phyloP scores from a whole-genome alignment of 169 alveolate genomes.

The Plasmodium fragile region DNA sequence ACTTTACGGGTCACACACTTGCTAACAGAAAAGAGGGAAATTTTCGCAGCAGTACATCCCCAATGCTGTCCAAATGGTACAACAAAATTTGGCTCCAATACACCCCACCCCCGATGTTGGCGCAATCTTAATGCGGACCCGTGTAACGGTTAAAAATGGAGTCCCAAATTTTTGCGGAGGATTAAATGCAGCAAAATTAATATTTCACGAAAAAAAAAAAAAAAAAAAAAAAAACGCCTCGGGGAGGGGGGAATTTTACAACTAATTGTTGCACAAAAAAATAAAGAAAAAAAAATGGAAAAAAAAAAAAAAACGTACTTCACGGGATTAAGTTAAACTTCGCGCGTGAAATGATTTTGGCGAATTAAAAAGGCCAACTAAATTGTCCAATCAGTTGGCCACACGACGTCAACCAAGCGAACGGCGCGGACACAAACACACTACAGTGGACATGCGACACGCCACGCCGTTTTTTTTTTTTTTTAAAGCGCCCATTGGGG shows the following conservation, averaged over 20 bases:
- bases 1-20: not conserved
- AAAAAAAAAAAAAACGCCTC: slow-evolving; percentile 3
- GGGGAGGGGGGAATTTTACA: not conserved
- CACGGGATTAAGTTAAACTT: not conserved
- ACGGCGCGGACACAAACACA: not conserved
- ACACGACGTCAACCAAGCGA: not conserved
- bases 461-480: not conserved
- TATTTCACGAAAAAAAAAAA: slow-evolving; percentile 13
- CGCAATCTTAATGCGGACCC: not conserved
- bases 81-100: not conserved
- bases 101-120: not conserved
- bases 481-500: not conserved
- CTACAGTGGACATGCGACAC: not conserved
- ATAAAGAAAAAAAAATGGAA: not conserved
- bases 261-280: slow-evolving; percentile 25
- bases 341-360: not conserved
- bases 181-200: not conserved
- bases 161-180: not conserved
- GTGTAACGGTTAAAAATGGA: not conserved
- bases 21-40: not conserved
- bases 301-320: not conserved
- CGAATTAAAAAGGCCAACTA: not conserved
- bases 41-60: not conserved
- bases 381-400: not conserved
- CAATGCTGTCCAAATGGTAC: not conserved